phyloP scores from a whole-genome alignment of 208 protist species.

The Jaenimonas drosophilae region DNA sequence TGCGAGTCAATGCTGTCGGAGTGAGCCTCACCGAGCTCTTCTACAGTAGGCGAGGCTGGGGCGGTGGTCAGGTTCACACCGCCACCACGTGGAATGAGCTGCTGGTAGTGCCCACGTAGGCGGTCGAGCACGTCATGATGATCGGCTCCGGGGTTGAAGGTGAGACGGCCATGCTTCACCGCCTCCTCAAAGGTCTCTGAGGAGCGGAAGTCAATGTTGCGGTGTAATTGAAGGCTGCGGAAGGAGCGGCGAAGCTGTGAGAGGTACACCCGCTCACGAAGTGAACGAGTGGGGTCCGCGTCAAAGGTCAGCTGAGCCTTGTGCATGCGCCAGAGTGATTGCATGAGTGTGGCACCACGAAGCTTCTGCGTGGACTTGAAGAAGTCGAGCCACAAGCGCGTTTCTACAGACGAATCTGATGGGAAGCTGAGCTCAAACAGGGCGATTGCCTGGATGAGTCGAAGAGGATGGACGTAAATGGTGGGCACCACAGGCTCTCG shows the following conservation, averaged over 20 bases:
- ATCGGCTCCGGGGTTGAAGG: conserved; percentile 50
- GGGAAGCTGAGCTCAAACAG: conserved; percentile 65
- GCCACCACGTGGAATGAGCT: conserved; percentile 12
- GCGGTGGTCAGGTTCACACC: background rate
- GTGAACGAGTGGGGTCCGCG: conserved; percentile 11
- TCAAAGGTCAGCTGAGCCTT: conserved; percentile 41
- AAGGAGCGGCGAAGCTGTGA: conserved; percentile 42
- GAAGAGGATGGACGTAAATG: conserved; percentile 39
- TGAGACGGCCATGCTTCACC: conserved; percentile 27
- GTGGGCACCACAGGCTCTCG: background rate
- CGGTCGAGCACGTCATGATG: conserved; percentile 66
- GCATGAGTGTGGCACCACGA: conserved; percentile 58
- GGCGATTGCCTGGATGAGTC: conserved; percentile 58
- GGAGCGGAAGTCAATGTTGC: conserved; percentile 27
- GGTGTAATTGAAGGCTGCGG: conserved; percentile 25
- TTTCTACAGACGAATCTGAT: conserved; percentile 57
- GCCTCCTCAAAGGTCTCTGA: conserved; percentile 34
- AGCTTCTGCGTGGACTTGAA: conserved; percentile 61
- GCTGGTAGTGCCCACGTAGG: conserved; percentile 32
- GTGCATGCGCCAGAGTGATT: conserved; percentile 82
- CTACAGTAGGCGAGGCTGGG: too few species aligned
- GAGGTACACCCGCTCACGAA: conserved; percentile 20
- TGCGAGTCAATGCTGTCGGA: too few species aligned
- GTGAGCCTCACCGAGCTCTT: too few species aligned
- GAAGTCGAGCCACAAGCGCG: conserved; percentile 70